Conservation (phyloP, 352 stramenopile species). For the Pythium aquatile region DNA sequence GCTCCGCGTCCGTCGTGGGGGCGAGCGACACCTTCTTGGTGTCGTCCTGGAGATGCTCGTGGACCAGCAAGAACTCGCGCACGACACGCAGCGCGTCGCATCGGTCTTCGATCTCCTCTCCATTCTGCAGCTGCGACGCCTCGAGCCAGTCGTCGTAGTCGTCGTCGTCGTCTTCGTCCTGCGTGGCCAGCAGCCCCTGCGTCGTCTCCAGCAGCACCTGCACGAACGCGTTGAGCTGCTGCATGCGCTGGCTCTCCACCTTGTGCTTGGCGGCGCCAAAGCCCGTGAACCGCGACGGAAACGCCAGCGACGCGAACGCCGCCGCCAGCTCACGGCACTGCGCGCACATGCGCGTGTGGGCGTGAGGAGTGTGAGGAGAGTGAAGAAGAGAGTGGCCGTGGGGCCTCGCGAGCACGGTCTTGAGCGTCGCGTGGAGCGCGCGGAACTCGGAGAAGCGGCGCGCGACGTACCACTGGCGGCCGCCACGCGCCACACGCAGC, state of each 20-base stretch:
- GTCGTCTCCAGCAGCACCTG: slow-evolving; percentile 66
- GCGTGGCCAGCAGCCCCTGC: slow-evolving; percentile 55
- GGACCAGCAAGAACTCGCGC: slow-evolving; percentile 66
- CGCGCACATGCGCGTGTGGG: slow-evolving; percentile 25
- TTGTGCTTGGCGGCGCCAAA: slow-evolving; percentile 49
- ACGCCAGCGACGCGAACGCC: slow-evolving; percentile 42
- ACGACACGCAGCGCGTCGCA: slow-evolving; percentile 53
- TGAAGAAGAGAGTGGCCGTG: background rate
- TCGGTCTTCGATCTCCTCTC: slow-evolving; percentile 38
- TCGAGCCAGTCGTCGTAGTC: slow-evolving; percentile 11
- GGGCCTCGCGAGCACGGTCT: slow-evolving; percentile 26
- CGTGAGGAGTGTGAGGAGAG: too few species aligned
- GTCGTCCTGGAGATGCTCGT: slow-evolving; percentile 40
- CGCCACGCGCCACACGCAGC: slow-evolving; percentile 54
- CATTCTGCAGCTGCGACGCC: background rate
- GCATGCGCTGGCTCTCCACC: slow-evolving; percentile 53
- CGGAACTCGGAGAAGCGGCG: slow-evolving; percentile 79
- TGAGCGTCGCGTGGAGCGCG: slow-evolving; percentile 44
- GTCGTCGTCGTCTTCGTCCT: slow-evolving; percentile 40
- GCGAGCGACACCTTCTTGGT: slow-evolving; percentile 1
- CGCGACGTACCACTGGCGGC: slow-evolving; percentile 67
- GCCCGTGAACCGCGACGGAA: slow-evolving; percentile 55
- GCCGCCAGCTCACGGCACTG: slow-evolving; percentile 50
- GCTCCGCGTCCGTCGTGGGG: background rate
- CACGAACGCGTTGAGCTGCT: slow-evolving; percentile 65